Base-by-base conservation (phyloP, 371 early-diverging fungal species). In the Rhizopus delemar region DNA sequence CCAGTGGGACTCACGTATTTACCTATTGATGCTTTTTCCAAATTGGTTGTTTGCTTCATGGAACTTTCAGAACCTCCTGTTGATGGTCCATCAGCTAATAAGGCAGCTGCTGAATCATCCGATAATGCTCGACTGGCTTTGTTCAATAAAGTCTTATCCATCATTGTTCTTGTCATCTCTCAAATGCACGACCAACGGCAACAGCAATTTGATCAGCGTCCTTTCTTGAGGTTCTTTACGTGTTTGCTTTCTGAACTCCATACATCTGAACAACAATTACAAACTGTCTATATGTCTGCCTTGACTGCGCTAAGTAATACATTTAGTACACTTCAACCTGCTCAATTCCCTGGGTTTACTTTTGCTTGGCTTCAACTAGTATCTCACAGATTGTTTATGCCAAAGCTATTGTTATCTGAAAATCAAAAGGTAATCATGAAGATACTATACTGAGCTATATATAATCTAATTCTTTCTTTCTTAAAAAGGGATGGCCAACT, bases 321-420 rank as follows among this genome's bases (percentile, higher is more conserved):
- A 8, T 85, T 98, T 66, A 83, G 88, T 60, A 87, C 90, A 3
- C 66, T 98, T 52, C 90, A 88, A 58, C 99, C 99, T 9, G 68
- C 82, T n/a, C 84, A 88, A 60, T 85, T 96, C 57, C 96, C 99
- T 41, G 96, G 96, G 16, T 97, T 98, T 68, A 87, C 93, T 6
- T 97, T 96, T 75, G 92, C 93, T n/a, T 99, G 99, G 99, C 76
- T 97, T 34, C 89, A 91, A 61, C 77, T 99, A 53, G 89, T 96
- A 31, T 91, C 95, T 6, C 96, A 99, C 68, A 82, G 96, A 0
- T 81, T 87, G 57, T 94, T 96, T 60, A 90, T 99, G 90, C 93
- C 97, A 15, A 90, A 91, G 53, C 72, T 98, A 41, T 70, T 94
- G 53, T 56, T 87, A 35, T 80, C 88, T 12, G 91, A 91, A 53